These are phyloP conservation scores for Pulicaria dysenterica DNA, from an alignment of 129 eudicot genomes.

Conservation along the genomic window DNA sequence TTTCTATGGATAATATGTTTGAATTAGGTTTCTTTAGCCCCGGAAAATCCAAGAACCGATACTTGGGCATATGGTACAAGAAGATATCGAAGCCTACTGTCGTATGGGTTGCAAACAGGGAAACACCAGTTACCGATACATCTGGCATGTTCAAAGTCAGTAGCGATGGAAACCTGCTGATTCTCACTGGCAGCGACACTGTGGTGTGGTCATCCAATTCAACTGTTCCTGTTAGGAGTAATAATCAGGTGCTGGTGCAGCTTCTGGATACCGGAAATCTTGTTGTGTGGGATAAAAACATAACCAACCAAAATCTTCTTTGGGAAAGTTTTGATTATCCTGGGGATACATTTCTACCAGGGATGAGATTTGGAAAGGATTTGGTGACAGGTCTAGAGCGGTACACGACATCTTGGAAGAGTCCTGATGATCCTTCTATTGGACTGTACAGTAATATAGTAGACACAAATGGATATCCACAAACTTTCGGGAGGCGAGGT, in stretches of 20 bases:
- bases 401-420: constrained; percentile 26
- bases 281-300: constrained; percentile 3
- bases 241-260: neutral
- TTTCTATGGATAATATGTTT: constrained; percentile 25
- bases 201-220: constrained; percentile 17
- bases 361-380: neutral
- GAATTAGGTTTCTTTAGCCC: constrained; percentile 38
- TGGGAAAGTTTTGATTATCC: constrained; percentile 23
- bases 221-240: neutral
- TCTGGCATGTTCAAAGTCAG: constrained; percentile 6
- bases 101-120: constrained; percentile 33
- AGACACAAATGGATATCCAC: constrained; percentile 23
- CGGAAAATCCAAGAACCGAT: constrained; percentile 9
- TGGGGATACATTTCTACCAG: constrained; percentile 20
- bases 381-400: neutral
- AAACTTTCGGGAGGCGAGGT: neutral
- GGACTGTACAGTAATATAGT: constrained; percentile 1
- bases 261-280: constrained; percentile 31
- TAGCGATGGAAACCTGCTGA: constrained; percentile 14
- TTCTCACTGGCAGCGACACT: neutral
- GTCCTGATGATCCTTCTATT: constrained; percentile 31
- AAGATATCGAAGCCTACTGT: constrained; percentile 30
- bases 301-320: neutral
- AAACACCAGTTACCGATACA: neutral
- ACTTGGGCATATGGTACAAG: constrained; percentile 38